These are phyloP conservation scores for Hanseniaspora valbyensis DNA, from an alignment of 805 yeast genomes.

Conservation along the genomic window DNA sequence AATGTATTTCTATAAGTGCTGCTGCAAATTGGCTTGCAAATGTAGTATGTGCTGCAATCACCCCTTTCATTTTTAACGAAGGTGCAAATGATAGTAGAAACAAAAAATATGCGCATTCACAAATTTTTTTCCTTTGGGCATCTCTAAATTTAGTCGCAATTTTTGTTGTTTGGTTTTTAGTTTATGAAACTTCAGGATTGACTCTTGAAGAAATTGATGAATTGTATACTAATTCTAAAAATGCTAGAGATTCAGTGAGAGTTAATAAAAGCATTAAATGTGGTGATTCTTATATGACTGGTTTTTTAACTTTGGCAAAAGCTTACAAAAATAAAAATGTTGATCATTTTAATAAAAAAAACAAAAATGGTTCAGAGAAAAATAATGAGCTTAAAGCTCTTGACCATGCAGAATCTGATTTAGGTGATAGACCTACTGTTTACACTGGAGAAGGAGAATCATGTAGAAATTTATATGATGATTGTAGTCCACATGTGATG, in stretches of 20 bases:
- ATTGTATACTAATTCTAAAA: constrained; percentile 50
- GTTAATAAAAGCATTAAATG: constrained; percentile 28
- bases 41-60: constrained; percentile 60
- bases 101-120: constrained; percentile 37
- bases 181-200: constrained; percentile 71
- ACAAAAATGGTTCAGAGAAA: background rate
- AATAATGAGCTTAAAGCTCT: background rate
- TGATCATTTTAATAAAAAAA: no score
- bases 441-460: background rate
- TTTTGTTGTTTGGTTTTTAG: constrained; percentile 51
- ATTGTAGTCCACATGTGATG: background rate
- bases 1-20: constrained; percentile 63
- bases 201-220: constrained; percentile 74
- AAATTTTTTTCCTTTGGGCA: constrained; percentile 76
- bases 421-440: constrained; percentile 2
- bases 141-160: constrained; percentile 50
- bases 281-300: constrained; percentile 15
- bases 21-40: constrained; percentile 75
- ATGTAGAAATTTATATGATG: background rate
- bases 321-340: constrained; percentile 4
- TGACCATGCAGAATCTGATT: background rate
- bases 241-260: constrained; percentile 39
- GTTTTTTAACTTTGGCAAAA: constrained; percentile 13
- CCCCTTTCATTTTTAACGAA: constrained; percentile 64
- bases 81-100: constrained; percentile 28